Evolutionary conservation across 257 asterid species (phyloP), one percentile per base, ranked within the genome.

Genomic region (Solanum rostratum): DNA sequence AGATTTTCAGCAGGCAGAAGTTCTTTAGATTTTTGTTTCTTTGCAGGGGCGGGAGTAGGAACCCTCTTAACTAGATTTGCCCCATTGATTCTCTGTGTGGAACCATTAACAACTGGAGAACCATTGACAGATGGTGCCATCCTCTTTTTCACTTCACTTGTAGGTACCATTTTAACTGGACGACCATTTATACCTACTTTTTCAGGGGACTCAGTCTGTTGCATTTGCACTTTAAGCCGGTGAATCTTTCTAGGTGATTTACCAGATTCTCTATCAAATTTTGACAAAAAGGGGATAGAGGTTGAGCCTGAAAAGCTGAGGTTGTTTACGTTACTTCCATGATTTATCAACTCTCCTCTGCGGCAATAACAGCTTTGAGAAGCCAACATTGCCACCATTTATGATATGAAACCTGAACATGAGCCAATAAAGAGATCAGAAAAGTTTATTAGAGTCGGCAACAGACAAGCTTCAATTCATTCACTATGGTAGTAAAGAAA

Each of bases 381-480:
- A 88, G 97, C 97, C 86, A 94, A 90, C 81, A 91, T 89, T 80
- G 92, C 92, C 82, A 93, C 93, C 98, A 95, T 93, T 85, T 53
- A 39, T 74, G 84, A 54, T 59, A 41, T 53, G 79, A 59, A 55
- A 68, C 93, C 97, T 88, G 89, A 83, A 85, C 41, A 85, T 41
- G 30, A 84, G 49, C 27, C 37, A 85, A 65, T 27, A 24, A 49
- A 76, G 16, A 76, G 82, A 76, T 49, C 43, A 27, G 50, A 49
- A 14, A 16, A 4, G 60, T 49, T 16, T 4, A 27, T 9, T 49
- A 49, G 27, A 76, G 45, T 24, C 82, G 49, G 43, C 81, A 76
- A 49, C 15, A 15, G 24, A 46, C 81, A 74, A 22, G 24, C 11
- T 73, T 46, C 59, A 46, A 74, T 41, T 45, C 59, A 24, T 73